A percentile compares a stretch with the other conserved stretches of the same genome.
Evolutionary conservation across 306 rosid genomes (phyloP).

Genomic region (Styphnolobium japonicum): DNA sequence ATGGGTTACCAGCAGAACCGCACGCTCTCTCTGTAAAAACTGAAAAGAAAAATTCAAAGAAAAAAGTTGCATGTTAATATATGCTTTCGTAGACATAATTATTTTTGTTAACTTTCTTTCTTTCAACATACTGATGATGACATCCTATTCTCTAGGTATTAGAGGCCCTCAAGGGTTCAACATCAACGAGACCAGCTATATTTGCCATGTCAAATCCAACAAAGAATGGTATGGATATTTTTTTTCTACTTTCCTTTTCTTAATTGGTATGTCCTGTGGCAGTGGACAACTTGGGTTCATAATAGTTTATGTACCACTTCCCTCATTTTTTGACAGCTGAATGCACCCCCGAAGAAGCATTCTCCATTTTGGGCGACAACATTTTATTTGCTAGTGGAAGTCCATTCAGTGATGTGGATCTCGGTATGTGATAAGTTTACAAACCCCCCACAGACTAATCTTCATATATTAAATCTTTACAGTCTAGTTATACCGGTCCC

Average conservation of each 20-base stretch:
- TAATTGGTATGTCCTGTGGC: background rate
- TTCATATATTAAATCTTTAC: background rate
- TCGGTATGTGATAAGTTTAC: constrained; percentile 56
- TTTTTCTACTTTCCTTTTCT: background rate
- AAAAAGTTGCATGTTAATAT: background rate
- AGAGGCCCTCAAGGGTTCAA: constrained; percentile 88
- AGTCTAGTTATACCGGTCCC: background rate
- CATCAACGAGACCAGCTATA: constrained; percentile 96
- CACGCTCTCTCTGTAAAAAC: background rate
- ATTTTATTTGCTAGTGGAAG: constrained; percentile 98
- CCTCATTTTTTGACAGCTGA: constrained; percentile 66
- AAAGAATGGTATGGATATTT: constrained; percentile 61
- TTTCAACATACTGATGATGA: constrained; percentile 26
- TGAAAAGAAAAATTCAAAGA: background rate
- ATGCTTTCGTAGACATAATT: background rate
- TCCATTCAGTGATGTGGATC: constrained; percentile 86
- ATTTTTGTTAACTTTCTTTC: background rate
- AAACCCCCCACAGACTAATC: background rate
- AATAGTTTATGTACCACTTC: constrained; percentile 1
- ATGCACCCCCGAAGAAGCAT: constrained; percentile 96
- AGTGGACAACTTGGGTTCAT: constrained; percentile 3
- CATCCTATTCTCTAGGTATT: constrained; percentile 56
- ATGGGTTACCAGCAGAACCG: background rate
- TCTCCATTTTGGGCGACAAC: constrained; percentile 84
- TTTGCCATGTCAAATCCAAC: constrained; percentile 99